Conservation (phyloP, 108 stramenopile species). For the Cyclotella atomus region DNA sequence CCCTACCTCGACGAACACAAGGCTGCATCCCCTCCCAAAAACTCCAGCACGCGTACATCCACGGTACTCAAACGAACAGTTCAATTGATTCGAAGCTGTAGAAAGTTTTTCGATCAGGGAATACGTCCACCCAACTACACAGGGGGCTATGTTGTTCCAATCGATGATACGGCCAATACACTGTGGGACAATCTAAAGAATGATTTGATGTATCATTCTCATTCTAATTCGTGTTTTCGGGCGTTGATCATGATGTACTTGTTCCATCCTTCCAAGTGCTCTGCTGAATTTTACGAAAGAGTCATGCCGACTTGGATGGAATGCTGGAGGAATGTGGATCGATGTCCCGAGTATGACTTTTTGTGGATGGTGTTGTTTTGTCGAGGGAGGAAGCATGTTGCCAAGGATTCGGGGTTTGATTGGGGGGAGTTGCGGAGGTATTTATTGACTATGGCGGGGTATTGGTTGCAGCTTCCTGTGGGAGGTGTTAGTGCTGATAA, state of each 20-base stretch:
- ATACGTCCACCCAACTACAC: slow-evolving; percentile 49
- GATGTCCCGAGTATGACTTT: slow-evolving; percentile 87
- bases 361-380: slow-evolving; percentile 86
- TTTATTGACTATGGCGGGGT: slow-evolving; percentile 72
- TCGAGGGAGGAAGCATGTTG: slow-evolving; percentile 80
- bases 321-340: slow-evolving; percentile 84
- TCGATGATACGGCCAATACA: slow-evolving; percentile 62
- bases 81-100: slow-evolving; percentile 72
- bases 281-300: slow-evolving; percentile 61
- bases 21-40: slow-evolving; percentile 51
- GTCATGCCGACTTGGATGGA: slow-evolving; percentile 77
- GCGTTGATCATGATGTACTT: slow-evolving; percentile 77
- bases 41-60: slow-evolving; percentile 61
- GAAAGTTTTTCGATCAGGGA: slow-evolving; percentile 86
- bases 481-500: slow-evolving; percentile 80
- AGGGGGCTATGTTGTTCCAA: slow-evolving; percentile 1
- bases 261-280: slow-evolving; percentile 82
- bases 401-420: slow-evolving; percentile 46
- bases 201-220: slow-evolving; percentile 77
- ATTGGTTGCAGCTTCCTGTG: slow-evolving; percentile 87
- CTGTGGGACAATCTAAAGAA: slow-evolving; percentile 76
- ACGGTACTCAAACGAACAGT: slow-evolving; percentile 72
- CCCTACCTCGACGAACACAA: slow-evolving; percentile 88
- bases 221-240: slow-evolving; percentile 87
- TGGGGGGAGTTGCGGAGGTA: slow-evolving; percentile 78